Base-by-base conservation (phyloP, 306 rosid species). In the Malus fusca region DNA sequence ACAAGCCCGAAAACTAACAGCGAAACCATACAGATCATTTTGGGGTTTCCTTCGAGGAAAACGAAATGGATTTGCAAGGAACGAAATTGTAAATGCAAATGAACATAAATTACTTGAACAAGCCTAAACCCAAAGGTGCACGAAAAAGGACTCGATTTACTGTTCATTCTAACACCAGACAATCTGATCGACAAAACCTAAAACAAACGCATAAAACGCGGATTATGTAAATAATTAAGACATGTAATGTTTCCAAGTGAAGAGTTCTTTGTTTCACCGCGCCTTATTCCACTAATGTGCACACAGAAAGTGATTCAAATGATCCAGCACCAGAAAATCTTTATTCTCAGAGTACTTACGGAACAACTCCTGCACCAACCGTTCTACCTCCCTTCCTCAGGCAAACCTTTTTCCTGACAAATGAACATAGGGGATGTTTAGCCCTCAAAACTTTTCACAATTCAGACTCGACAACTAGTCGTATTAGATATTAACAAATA, bases 301-400 rank as follows among this genome's bases (percentile, higher is more conserved):
- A 35, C 55, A 73, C 18, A 30, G 53, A 80, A 60, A 37, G 68
- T 15, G 71, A 35, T 28, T 65, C 61, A 46, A 48, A 63, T 31
- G 62, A 48, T 31, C 51, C 62, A 31, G 61, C 15, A 8, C 61
- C 23, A n/a, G 69, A 51, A 26, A 19, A 66, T 35, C 83, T 88
- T 37, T n/a, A 56, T 87, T 84, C 76, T 85, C 78, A 92, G 67
- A 92, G 64, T 80, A 92, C 91, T 90, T 96, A 90, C 6, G 99
- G 90, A 68, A 96, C 99, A 79, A 96, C 99, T 67, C 99, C 99
- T 1, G 99, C 99, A 78, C 99, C 98, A 67, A 96, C 99, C 6
- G 99, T 96, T 86, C 99, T 96, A 53, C 99, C 97, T 48, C 99
- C 99, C 84, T 96, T 97, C 84, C 99, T 88, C 84, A 96, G 48